phyloP scores from a whole-genome alignment of 1,284 basidiomycete species.

The Ceratobasidium papillatum region DNA sequence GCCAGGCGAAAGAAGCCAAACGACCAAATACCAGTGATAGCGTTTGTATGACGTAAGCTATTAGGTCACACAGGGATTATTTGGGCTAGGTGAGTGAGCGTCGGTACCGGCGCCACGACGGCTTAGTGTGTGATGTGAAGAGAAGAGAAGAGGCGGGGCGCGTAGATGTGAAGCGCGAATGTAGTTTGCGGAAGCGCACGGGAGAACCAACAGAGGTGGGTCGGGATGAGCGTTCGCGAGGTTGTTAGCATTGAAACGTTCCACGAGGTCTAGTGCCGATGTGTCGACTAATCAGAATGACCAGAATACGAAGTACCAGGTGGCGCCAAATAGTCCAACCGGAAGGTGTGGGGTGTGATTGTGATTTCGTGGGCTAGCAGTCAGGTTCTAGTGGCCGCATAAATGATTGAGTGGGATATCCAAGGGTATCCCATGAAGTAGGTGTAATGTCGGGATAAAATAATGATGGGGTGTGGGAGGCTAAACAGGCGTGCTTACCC shows the following conservation, averaged over 20 bases:
- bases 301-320: background rate
- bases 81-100: background rate
- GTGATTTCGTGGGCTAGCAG: background rate
- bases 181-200: background rate
- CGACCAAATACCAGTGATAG: background rate
- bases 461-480: background rate
- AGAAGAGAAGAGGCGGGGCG: constrained; percentile 9
- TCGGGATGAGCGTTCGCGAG: background rate
- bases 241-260: no score
- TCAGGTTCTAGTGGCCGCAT: background rate
- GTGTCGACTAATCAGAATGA: background rate
- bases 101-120: constrained; percentile 21
- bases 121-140: background rate
- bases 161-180: background rate
- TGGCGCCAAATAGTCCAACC: background rate
- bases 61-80: background rate
- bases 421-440: background rate
- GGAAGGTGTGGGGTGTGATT: background rate
- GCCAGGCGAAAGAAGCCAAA: background rate
- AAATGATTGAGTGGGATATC: background rate
- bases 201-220: background rate
- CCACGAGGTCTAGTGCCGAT: background rate
- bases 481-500: constrained; percentile 55
- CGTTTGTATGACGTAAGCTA: constrained; percentile 8
- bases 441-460: constrained; percentile 60